Evolutionary conservation across 139 green algal genomes (phyloP), one percentile per base, ranked within the genome.

Genomic region (Micromonas commoda): DNA sequence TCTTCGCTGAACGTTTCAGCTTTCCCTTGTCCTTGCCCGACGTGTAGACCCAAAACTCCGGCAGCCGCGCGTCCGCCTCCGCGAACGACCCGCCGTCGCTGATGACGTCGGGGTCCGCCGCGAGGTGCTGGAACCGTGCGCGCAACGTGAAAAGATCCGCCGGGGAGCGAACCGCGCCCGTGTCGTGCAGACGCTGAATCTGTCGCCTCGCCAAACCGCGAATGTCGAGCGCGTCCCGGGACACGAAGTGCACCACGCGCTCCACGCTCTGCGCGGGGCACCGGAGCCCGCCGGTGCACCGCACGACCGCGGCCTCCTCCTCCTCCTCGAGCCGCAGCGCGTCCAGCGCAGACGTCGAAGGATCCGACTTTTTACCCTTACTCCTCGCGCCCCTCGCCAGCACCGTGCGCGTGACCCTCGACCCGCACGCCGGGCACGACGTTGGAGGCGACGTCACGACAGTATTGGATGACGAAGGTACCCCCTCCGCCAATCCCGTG

Each of bases 111-210:
- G 45, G 45, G 16, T 57, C 45, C 45, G 16, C 45, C 45, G 9
- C 45, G 45, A 57, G 45, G 16, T 57, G 45, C 45, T 70, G 20
- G 53, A 75, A 75, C 5, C 68, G 23, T 61, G 24, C 23, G 23
- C 53, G 34, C 35, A 75, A 3, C 21, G 68, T 75, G 33, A 75
- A 75, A 60, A 75, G 38, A 2, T 75, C 68, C 37, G 68, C 37
- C 3, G 68, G 37, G 3, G 37, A 33, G 37, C 35, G 21, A 13
- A 75, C 26, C 20, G 32, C 68, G 68, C 38, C 38, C 20, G 31
- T 26, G 19, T 39, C 33, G 35, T 37, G 38, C 21, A 75, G 37
- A 33, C 20, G 35, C 1, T 60, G 37, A 0, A 75, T 35, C 24
- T 38, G 31, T n/a, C 16, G 21, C 23, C 38, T n/a, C 4, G 68